Evolutionary conservation across 1,284 basidiomycete species (phyloP), one percentile per base, ranked within the genome.

Genomic region (Agaricales sp.): DNA sequence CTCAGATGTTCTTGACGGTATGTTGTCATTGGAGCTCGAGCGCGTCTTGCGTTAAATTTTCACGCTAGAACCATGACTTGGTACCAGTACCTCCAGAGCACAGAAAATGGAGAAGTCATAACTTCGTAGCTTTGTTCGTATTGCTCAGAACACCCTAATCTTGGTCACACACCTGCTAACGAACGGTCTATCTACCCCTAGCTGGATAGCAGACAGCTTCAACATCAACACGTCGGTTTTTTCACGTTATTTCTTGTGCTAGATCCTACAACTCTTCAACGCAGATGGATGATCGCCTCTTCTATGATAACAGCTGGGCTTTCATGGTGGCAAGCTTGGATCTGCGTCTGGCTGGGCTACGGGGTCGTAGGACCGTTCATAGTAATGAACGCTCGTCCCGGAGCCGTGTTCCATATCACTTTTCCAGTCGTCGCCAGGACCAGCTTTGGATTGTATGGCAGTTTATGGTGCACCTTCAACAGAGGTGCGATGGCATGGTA

Each of bases 301-400:
- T 82, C 82, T 3, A 87, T 89, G 83, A 78, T 85, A 41, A 75
- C 80, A 50, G 67, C 80, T 8, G 85, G 85, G 2, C 70, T 91
- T 20, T 82, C 78, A 0, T 90, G 86, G 86, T 90, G 85, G 85
- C 84, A 88, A 61, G 80, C 85, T 11, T 87, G 82, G 83, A 70
- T 87, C 37, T 79, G 81, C 57, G 83, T 87, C 14, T 87, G 82
- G 75, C 60, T 90, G 46, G 88, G 87, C 1, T 92, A 91, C 61
- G 70, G 73, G 0, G 59, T 84, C 44, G 80, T 82, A 18, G 82
- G 83, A 0, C 79, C 80, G 1, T 82, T 93, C 63, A 75, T 92
- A 51, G 83, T 84, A 21, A 64, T 86, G 53, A 90, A 89, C 55
- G 88, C 86, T n/a, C 76, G 87, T 21, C 82, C 85, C 1, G 87